Percentiles rank a stretch among this genome's conserved stretches.
Conservation (phyloP, 805 yeast genomes). For the Sugiyamaella mastotermitis region DNA sequence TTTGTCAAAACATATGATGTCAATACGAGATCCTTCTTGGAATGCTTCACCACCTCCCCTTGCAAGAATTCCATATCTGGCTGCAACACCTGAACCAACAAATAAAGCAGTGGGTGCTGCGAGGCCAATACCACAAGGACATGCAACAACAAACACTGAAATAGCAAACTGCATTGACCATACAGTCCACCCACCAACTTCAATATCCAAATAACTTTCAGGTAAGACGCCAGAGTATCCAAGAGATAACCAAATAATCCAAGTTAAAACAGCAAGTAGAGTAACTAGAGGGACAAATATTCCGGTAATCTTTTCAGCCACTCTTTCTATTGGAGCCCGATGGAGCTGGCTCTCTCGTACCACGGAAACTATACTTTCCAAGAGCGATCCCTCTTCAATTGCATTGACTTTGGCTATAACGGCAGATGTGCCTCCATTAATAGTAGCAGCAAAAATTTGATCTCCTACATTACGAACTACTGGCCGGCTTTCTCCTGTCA, state of each 20-base stretch:
- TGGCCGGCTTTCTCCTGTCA: slow-evolving; percentile 46
- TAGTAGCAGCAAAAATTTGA: slow-evolving; percentile 66
- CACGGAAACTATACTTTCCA: slow-evolving; percentile 62
- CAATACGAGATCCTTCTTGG: slow-evolving; percentile 63
- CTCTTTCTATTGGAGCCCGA: slow-evolving; percentile 66
- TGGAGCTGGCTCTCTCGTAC: slow-evolving; percentile 70
- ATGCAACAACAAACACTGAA: slow-evolving; percentile 75
- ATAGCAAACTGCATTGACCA: slow-evolving; percentile 77
- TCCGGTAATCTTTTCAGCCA: slow-evolving; percentile 64
- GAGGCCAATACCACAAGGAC: slow-evolving; percentile 81
- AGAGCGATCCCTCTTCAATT: slow-evolving; percentile 55
- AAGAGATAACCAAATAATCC: slow-evolving; percentile 62
- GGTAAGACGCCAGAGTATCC: slow-evolving; percentile 55
- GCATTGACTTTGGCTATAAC: slow-evolving; percentile 52
- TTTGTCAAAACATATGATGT: slow-evolving; percentile 68
- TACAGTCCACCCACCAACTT: slow-evolving; percentile 67
- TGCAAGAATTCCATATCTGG: slow-evolving; percentile 67
- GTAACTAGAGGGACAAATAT: slow-evolving; percentile 68
- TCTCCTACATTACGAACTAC: slow-evolving; percentile 49
- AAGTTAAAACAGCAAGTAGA: slow-evolving; percentile 52
- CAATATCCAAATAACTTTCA: slow-evolving; percentile 48
- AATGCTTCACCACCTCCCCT: slow-evolving; percentile 81
- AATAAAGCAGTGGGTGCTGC: slow-evolving; percentile 82
- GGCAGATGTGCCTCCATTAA: slow-evolving; percentile 52
- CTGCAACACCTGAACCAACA: slow-evolving; percentile 76